phyloP scores from a whole-genome alignment of 805 yeast species.

The Saccharomycopsis guyanensis region DNA sequence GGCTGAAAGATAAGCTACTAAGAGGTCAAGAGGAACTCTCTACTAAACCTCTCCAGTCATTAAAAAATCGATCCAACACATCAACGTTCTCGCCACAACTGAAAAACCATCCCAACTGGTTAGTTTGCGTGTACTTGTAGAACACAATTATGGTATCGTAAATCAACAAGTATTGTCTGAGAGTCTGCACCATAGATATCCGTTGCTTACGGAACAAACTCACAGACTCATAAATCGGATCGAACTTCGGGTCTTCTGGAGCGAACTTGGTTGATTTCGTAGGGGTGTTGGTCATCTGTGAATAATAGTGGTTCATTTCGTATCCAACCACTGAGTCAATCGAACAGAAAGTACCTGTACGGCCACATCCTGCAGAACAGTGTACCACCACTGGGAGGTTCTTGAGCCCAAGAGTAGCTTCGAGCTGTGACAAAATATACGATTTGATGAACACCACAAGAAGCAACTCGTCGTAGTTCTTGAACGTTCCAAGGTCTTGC shows the following conservation, averaged over 20 bases:
- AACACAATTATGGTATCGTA: conserved; percentile 42
- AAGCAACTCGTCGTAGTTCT: conserved; percentile 30
- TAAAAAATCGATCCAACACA: not conserved
- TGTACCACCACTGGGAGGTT: conserved; percentile 64
- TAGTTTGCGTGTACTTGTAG: conserved; percentile 3
- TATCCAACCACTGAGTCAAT: conserved; percentile 50
- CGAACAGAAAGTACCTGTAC: conserved; percentile 86
- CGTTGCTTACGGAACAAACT: conserved; percentile 66
- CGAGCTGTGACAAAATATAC: conserved; percentile 1
- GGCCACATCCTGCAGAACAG: conserved; percentile 96
- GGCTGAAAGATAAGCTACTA: too few species aligned
- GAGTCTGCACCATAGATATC: conserved; percentile 76
- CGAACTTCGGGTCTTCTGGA: conserved; percentile 25
- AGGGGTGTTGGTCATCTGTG: not conserved
- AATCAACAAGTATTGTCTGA: conserved; percentile 66
- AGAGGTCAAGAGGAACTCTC: too few species aligned
- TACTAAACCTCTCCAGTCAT: not conserved
- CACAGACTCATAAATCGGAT: conserved; percentile 55
- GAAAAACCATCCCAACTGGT: conserved; percentile 2
- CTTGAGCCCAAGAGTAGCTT: conserved; percentile 6
- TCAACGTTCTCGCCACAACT: not conserved
- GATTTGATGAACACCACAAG: conserved; percentile 11
- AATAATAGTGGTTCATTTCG: conserved; percentile 5
- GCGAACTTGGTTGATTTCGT: not conserved
- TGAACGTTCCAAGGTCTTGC: conserved; percentile 73